Conservation (phyloP, 2,329 filamentous ascomycete genomes). For the Teratosphaeria viscida region DNA sequence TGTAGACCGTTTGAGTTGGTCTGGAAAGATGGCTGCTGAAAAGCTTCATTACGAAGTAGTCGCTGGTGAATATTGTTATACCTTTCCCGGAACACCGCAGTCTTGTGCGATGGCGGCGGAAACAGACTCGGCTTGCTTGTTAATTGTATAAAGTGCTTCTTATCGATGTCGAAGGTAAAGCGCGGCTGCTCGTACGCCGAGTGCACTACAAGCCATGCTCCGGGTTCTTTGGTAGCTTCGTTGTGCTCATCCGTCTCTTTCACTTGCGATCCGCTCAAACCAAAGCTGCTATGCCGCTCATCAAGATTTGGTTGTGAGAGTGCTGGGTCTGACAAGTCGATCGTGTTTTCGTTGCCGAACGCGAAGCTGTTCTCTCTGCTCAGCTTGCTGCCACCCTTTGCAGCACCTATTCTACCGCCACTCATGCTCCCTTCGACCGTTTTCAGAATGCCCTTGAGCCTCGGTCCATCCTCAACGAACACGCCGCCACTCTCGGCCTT, state of each 20-base stretch:
- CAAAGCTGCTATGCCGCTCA: constrained; percentile 53
- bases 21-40: constrained; percentile 70
- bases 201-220: constrained; percentile 75
- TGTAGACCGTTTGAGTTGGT: constrained; percentile 38
- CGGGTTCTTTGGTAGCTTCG: constrained; percentile 54
- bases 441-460: constrained; percentile 70
- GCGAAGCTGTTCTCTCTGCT: constrained; percentile 55
- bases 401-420: constrained; percentile 59
- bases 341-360: constrained; percentile 39
- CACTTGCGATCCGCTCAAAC: constrained; percentile 39
- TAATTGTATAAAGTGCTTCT: constrained; percentile 80
- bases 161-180: constrained; percentile 62
- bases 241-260: constrained; percentile 46
- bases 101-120: constrained; percentile 71
- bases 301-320: constrained; percentile 24
- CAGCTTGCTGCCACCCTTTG: constrained; percentile 36
- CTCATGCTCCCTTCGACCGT: constrained; percentile 79
- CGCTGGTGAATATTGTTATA: constrained; percentile 90
- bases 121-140: constrained; percentile 40
- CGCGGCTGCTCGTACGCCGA: constrained; percentile 78
- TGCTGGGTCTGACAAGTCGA: constrained; percentile 9
- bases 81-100: constrained; percentile 73
- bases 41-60: constrained; percentile 82
- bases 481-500: constrained; percentile 81
- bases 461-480: constrained; percentile 71